A percentile compares a stretch with the other conserved stretches of the same genome.
Evolutionary conservation across 225 moss, liverwort and hornwort genomes (phyloP).

Genomic region (Sphagnum contortum): DNA sequence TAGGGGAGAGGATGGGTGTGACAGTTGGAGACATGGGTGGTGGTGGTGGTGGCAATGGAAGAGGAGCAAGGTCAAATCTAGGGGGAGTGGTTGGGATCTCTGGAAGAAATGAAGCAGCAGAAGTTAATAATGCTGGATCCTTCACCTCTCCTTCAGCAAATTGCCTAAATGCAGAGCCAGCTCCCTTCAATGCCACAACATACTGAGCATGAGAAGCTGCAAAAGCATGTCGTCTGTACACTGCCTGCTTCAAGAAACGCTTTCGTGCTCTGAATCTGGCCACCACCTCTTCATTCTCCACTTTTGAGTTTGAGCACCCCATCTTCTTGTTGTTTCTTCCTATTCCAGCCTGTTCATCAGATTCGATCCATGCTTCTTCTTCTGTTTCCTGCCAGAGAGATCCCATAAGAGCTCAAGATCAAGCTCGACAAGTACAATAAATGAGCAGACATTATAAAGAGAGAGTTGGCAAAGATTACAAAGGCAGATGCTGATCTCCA

Average conservation of each 20-base stretch:
- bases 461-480: no score
- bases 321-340: constrained; percentile 9
- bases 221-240: constrained; percentile 50
- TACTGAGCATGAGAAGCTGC: constrained; percentile 62
- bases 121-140: constrained; percentile 19
- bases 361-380: no score
- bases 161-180: constrained; percentile 68
- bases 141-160: constrained; percentile 64
- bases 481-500: no score
- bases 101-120: constrained; percentile 6
- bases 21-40: neutral
- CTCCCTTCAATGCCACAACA: constrained; percentile 40
- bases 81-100: constrained; percentile 13
- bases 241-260: constrained; percentile 58
- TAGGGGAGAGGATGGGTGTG: constrained; percentile 22
- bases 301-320: constrained; percentile 77
- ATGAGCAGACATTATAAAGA: no score
- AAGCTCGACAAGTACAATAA: no score
- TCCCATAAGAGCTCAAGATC: no score
- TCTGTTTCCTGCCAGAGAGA: no score
- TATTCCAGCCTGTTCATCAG: no score
- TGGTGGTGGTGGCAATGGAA: constrained; percentile 33
- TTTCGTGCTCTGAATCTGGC: constrained; percentile 73
- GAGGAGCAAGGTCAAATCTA: constrained; percentile 23
- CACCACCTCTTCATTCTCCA: constrained; percentile 72